Conservation (phyloP, 495 filamentous ascomycete species). For the Durotheca rogersii region DNA sequence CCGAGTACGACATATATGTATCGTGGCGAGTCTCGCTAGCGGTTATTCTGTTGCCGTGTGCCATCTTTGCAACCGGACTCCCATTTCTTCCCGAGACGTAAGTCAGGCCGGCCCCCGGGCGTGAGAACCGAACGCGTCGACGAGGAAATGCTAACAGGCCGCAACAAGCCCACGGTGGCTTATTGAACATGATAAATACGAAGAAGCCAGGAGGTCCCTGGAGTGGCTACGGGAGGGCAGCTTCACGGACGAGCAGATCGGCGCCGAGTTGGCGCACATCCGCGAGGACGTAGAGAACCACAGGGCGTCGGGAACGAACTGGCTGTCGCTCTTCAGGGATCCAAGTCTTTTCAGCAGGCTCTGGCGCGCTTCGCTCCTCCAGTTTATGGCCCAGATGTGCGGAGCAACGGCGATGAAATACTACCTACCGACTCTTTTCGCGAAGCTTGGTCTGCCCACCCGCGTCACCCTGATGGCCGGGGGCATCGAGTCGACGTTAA, state of each 20-base stretch:
- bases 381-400: slow-evolving; percentile 56
- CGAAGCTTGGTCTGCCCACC: slow-evolving; percentile 45
- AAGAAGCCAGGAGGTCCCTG: slow-evolving; percentile 40
- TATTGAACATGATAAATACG: slow-evolving; percentile 44
- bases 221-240: slow-evolving; percentile 49
- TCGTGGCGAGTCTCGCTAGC: slow-evolving; percentile 52
- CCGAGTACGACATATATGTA: slow-evolving; percentile 29
- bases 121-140: no score
- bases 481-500: slow-evolving; percentile 53
- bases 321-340: slow-evolving; percentile 44
- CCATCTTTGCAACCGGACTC: slow-evolving; percentile 46
- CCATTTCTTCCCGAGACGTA: slow-evolving; percentile 54
- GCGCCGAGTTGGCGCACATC: slow-evolving; percentile 41
- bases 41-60: slow-evolving; percentile 46
- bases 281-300: slow-evolving; percentile 39
- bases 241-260: slow-evolving; percentile 37
- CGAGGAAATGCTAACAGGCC: neutral
- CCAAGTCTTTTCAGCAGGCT: slow-evolving; percentile 42
- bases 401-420: slow-evolving; percentile 59
- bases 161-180: slow-evolving; percentile 48
- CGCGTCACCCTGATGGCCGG: slow-evolving; percentile 49
- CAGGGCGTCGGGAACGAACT: slow-evolving; percentile 34
- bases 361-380: slow-evolving; percentile 49
- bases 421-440: slow-evolving; percentile 53
- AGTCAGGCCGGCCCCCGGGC: no score